phyloP scores from a whole-genome alignment of 208 protist species.

The Leishmania lainsoni region DNA sequence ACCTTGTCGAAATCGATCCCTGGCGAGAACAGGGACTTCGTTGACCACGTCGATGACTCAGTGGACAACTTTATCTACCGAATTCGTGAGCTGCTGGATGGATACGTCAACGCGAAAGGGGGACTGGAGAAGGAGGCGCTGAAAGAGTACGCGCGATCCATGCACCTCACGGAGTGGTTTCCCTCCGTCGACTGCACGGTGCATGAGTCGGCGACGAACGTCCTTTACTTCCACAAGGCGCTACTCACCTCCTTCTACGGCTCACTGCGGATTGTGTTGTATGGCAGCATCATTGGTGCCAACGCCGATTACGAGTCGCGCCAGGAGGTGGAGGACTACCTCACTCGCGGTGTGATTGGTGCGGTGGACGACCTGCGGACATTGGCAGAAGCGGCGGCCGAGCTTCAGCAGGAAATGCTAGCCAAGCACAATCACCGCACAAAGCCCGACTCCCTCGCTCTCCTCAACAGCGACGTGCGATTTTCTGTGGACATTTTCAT shows the following conservation, averaged over 20 bases:
- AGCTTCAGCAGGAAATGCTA: conserved; percentile 48
- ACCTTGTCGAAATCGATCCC: conserved; percentile 45
- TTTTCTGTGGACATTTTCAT: conserved; percentile 71
- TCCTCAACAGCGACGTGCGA: conserved; percentile 27
- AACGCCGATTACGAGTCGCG: conserved; percentile 54
- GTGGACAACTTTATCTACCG: conserved; percentile 64
- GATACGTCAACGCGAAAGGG: conserved; percentile 63
- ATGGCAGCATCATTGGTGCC: conserved; percentile 47
- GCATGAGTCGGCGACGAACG: conserved; percentile 78
- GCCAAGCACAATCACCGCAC: conserved; percentile 25
- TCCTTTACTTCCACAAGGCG: conserved; percentile 82
- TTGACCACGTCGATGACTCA: conserved; percentile 69
- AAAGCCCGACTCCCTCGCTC: conserved; percentile 28
- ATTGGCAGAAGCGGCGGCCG: conserved; percentile 57
- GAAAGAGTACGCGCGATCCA: conserved; percentile 39
- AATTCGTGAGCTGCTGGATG: conserved; percentile 68
- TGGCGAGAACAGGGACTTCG: conserved; percentile 65
- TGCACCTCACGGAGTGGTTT: conserved; percentile 73
- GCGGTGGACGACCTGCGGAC: conserved; percentile 66
- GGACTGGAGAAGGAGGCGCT: conserved; percentile 47
- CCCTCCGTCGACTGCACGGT: conserved; percentile 74
- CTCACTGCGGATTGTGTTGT: conserved; percentile 68
- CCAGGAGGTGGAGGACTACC: conserved; percentile 62
- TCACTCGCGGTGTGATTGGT: conserved; percentile 66
- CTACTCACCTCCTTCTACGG: conserved; percentile 82